These are phyloP conservation scores for Teratosphaeria gauchensis DNA, from an alignment of 2,329 filamentous ascomycete genomes.

Conservation along the genomic window DNA sequence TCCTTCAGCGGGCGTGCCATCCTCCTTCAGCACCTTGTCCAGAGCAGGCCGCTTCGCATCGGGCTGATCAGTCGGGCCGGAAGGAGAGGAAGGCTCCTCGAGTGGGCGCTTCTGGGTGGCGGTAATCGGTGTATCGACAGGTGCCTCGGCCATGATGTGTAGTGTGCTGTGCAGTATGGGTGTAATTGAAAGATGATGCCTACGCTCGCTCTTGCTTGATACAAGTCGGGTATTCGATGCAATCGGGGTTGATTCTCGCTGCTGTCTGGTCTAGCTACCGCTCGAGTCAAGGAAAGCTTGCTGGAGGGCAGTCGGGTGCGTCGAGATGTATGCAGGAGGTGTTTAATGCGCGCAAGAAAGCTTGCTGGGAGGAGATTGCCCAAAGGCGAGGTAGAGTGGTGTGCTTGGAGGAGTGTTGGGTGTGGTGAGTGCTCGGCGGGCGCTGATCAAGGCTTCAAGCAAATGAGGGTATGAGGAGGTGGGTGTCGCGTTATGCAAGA, in stretches of 20 bases:
- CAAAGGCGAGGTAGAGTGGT: constrained; percentile 2
- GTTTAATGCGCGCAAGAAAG: constrained; percentile 7
- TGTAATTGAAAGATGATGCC: constrained; percentile 1
- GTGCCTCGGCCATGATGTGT: constrained; percentile 27
- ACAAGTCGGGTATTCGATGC: constrained; percentile 1
- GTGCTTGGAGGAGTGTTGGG: not conserved
- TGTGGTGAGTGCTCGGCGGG: not conserved
- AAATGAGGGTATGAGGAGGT: constrained; percentile 4
- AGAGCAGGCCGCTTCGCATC: constrained; percentile 95
- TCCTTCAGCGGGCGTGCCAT: constrained; percentile 39
- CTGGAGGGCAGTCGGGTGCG: constrained; percentile 4
- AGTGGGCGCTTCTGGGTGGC: constrained; percentile 84
- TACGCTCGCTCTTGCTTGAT: constrained; percentile 10
- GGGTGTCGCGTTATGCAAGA: not conserved
- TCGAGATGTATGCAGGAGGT: constrained; percentile 3
- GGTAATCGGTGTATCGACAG: constrained; percentile 33
- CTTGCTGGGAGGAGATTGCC: constrained; percentile 3
- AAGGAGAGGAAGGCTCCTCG: constrained; percentile 93
- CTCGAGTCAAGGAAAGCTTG: constrained; percentile 7
- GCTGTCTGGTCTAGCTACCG: constrained; percentile 7
- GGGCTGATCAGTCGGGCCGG: constrained; percentile 80
- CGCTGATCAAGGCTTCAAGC: not conserved
- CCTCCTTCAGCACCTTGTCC: constrained; percentile 76
- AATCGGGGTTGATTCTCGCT: constrained; percentile 1
- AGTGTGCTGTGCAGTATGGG: not conserved